These are phyloP conservation scores for Scheffersomyces insectosa DNA, from an alignment of 1,139 yeast genomes.

Conservation along the genomic window DNA sequence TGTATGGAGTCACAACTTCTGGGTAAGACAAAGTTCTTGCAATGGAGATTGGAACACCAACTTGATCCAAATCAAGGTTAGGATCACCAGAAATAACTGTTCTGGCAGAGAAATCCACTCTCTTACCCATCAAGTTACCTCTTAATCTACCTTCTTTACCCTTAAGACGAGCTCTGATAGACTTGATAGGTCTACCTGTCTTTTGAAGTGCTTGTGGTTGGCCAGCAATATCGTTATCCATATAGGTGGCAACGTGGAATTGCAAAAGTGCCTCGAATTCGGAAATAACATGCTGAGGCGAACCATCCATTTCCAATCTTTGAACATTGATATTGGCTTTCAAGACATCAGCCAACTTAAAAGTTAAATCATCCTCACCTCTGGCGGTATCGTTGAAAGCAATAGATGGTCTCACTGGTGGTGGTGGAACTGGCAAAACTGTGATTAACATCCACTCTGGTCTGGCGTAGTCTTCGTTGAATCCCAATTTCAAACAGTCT, in stretches of 20 bases:
- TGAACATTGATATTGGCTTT: constrained; percentile 97
- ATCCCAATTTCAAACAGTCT: constrained; percentile 81
- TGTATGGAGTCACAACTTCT: constrained; percentile 96
- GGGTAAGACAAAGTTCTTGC: constrained; percentile 96
- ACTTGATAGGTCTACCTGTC: constrained; percentile 97
- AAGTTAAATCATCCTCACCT: constrained; percentile 99
- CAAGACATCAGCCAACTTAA: constrained; percentile 92
- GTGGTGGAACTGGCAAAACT: constrained; percentile 99
- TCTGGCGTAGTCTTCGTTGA: constrained; percentile 93
- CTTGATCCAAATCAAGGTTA: constrained; percentile 94
- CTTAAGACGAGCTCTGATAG: constrained; percentile 97
- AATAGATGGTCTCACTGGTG: constrained; percentile 98
- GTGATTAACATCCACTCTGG: constrained; percentile 99
- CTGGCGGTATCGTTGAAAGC: constrained; percentile 98
- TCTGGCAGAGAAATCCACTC: constrained; percentile 98
- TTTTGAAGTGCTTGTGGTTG: constrained; percentile 99
- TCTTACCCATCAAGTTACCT: constrained; percentile 99
- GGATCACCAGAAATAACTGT: constrained; percentile 99
- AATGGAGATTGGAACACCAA: constrained; percentile 96
- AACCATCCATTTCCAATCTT: constrained; percentile 95
- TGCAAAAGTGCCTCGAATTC: constrained; percentile 95
- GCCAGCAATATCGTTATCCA: constrained; percentile 99
- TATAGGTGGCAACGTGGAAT: constrained; percentile 98
- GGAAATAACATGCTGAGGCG: constrained; percentile 96
- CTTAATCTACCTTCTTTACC: constrained; percentile 99